These are phyloP conservation scores for Daedaleopsis nitida DNA, from an alignment of 768 basidiomycete genomes.

Conservation along the genomic window DNA sequence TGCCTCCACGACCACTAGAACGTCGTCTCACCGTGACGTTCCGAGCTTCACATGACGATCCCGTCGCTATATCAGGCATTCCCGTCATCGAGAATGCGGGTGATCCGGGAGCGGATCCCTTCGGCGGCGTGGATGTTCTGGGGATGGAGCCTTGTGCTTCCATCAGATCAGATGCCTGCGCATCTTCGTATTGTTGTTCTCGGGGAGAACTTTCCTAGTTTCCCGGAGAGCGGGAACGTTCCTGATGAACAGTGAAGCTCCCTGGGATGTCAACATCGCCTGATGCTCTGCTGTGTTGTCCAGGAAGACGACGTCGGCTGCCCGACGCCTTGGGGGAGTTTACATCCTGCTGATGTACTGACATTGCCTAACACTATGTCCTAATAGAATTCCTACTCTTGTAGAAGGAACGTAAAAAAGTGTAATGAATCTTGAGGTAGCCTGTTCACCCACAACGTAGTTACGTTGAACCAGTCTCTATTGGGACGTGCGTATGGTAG, in stretches of 20 bases:
- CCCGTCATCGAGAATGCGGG: background rate
- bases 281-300: background rate
- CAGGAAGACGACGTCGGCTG: background rate
- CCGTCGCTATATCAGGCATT: background rate
- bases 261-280: background rate
- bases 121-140: background rate
- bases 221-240: background rate
- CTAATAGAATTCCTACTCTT: background rate
- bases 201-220: background rate
- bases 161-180: background rate
- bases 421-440: background rate
- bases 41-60: background rate
- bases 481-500: background rate
- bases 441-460: background rate
- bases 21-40: background rate
- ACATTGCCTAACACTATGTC: background rate
- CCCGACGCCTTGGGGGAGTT: background rate
- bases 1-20: background rate
- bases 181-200: background rate
- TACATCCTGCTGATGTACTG: background rate
- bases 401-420: background rate
- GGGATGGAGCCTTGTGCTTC: background rate
- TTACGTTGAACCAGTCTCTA: background rate
- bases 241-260: background rate
- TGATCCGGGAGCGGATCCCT: background rate